Conservation (phyloP, 2,329 filamentous ascomycete genomes). For the Laburnicola sp. region DNA sequence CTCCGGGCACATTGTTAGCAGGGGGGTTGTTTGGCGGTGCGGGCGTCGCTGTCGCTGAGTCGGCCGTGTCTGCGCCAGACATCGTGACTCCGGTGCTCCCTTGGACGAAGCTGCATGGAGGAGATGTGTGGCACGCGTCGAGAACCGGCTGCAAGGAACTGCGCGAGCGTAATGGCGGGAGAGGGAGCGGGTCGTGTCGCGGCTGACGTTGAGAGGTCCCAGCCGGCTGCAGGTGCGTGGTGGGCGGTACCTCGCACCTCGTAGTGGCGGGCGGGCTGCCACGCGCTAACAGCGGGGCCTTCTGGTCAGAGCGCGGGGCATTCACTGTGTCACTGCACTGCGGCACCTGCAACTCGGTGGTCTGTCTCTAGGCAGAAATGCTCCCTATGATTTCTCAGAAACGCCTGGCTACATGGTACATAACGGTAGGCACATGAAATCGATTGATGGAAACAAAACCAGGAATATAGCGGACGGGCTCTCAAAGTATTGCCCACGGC, state of each 20-base stretch:
- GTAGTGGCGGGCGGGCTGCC: too few relatives aligned
- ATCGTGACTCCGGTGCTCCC: constrained; percentile 41
- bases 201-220: constrained; percentile 16
- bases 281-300: constrained; percentile 23
- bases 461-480: constrained; percentile 7
- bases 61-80: constrained; percentile 44
- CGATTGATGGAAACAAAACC: constrained; percentile 2
- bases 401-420: constrained; percentile 5
- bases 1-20: constrained; percentile 30
- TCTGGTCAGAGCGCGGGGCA: too few relatives aligned
- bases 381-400: neutral
- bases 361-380: too few relatives aligned
- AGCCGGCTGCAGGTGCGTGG: constrained; percentile 13
- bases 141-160: constrained; percentile 7
- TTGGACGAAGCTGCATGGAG: constrained; percentile 43
- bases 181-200: constrained; percentile 32
- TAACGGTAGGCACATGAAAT: neutral
- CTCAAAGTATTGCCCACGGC: neutral
- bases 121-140: constrained; percentile 17
- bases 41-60: constrained; percentile 29
- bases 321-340: too few relatives aligned
- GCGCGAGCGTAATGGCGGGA: constrained; percentile 9
- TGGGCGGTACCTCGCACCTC: too few relatives aligned
- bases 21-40: constrained; percentile 13
- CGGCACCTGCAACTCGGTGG: too few relatives aligned